Evolutionary conservation across 176 grass and related monocot genomes (phyloP), one percentile per base, ranked within the genome.

Genomic region (Calamus simplicifolius): DNA sequence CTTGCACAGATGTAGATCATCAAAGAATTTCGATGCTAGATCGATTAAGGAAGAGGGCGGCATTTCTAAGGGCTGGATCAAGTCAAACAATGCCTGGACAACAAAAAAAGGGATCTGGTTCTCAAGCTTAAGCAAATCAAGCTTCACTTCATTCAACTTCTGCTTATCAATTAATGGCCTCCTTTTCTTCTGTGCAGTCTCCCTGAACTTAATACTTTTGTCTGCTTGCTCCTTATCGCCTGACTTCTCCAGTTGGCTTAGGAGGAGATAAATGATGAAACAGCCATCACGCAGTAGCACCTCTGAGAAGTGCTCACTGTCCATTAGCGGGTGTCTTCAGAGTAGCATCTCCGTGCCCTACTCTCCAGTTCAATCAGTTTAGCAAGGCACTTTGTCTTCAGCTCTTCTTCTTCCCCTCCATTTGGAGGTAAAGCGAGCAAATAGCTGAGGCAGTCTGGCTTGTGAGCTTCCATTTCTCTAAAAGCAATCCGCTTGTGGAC

Each of bases 201-300:
- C 7, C 16, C 25, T 29, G 7, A 1, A 4, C 13, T 29, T 66
- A 13, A 49, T 18, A 30, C 25, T 66, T 30, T 5, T 50, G 29
- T 19, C 52, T 54, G 25, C 17, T 25, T 52, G 26, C 5, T 66
- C 63, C 50, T 6, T 66, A 16, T 66, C 50, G 10, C 19, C 63
- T 15, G 6, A 18, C 63, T 29, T 29, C 63, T 66, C 53, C 1
- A 4, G 6, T 18, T 66, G 63, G 26, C 16, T 51, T 16, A 66
- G 63, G 17, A 66, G 50, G 52, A 66, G 63, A 52, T 66, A 66
- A 66, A 66, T 66, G 63, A 66, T 66, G 27, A 66, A 66, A 16
- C 63, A 66, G 27, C 63, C 25, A 54, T 66, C 63, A 53, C 63
- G 63, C 13, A 66, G 16, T 8, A 66, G 16, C 25, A 66, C 50